These are phyloP conservation scores for Cystofilobasidium capitatum DNA, from an alignment of 768 basidiomycete species.

Conservation along the genomic window DNA sequence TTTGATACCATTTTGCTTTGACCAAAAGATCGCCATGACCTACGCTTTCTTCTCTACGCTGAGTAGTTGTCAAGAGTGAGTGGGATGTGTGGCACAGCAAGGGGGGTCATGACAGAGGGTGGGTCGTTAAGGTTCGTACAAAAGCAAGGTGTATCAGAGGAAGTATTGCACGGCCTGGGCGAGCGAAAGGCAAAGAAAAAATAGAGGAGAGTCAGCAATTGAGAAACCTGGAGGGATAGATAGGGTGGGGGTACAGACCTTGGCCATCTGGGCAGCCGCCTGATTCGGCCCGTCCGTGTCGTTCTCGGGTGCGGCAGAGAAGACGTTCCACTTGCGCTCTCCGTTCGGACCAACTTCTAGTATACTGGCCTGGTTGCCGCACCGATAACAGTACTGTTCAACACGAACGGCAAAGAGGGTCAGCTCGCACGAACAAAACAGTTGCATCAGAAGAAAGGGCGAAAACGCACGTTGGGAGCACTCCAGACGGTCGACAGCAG, in stretches of 20 bases:
- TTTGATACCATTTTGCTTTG: too few species aligned
- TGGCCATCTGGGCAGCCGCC: slow-evolving; percentile 23
- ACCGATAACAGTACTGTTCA: slow-evolving; percentile 43
- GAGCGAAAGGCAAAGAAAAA: background rate
- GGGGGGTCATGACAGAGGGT: too few species aligned
- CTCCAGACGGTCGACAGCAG: slow-evolving; percentile 97
- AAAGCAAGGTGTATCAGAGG: background rate
- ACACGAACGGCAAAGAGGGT: background rate
- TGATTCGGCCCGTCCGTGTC: slow-evolving; percentile 43
- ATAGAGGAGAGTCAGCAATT: background rate
- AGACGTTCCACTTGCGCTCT: slow-evolving; percentile 86
- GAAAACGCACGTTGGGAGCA: slow-evolving; percentile 60
- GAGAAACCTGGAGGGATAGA: too few species aligned
- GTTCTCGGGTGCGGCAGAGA: slow-evolving; percentile 97
- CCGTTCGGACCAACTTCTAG: slow-evolving; percentile 87
- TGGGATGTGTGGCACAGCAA: too few species aligned
- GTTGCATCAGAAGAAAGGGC: background rate
- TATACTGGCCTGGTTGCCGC: slow-evolving; percentile 93
- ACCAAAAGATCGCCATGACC: too few species aligned
- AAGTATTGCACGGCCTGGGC: slow-evolving; percentile 21
- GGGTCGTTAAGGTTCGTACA: too few species aligned
- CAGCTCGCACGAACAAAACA: background rate
- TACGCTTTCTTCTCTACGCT: too few species aligned
- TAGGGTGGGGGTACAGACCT: slow-evolving; percentile 11
- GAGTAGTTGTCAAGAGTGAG: too few species aligned